phyloP scores from a whole-genome alignment of 169 alveolate genomes.

The Cryptosporidium tyzzeri region DNA sequence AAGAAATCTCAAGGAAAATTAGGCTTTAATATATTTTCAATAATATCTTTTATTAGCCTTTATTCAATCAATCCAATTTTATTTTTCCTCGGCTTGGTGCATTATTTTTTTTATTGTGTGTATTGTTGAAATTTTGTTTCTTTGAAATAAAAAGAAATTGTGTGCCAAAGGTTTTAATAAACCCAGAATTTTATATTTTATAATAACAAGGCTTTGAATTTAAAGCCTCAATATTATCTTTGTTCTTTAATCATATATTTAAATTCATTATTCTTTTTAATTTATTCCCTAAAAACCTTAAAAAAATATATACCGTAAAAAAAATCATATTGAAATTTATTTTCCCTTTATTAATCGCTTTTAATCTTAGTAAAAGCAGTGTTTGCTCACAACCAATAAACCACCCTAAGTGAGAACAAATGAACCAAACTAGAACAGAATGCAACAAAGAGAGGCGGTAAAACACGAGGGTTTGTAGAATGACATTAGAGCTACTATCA shows the following conservation, averaged over 20 bases:
- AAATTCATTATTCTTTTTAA: no score
- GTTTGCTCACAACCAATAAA: neutral
- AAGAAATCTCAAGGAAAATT: neutral
- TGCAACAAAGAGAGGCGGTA: neutral
- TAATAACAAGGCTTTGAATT: neutral
- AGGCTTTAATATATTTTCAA: neutral
- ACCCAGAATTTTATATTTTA: neutral
- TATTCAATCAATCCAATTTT: neutral
- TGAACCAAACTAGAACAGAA: neutral
- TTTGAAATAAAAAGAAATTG: neutral
- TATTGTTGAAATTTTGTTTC: neutral
- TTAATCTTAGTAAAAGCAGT: no score
- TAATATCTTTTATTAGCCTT: neutral
- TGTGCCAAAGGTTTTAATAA: neutral
- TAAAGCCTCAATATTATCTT: no score
- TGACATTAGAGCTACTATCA: neutral
- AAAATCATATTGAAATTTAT: no score
- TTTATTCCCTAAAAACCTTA: no score
- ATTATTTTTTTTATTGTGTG: conserved; percentile 7
- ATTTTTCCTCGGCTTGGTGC: neutral
- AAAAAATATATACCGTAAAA: no score
- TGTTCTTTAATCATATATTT: no score
- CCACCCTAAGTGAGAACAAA: neutral
- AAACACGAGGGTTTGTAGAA: neutral
- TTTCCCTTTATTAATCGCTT: neutral